phyloP scores from a whole-genome alignment of 768 basidiomycete genomes.

The Lyophyllum shimeji region DNA sequence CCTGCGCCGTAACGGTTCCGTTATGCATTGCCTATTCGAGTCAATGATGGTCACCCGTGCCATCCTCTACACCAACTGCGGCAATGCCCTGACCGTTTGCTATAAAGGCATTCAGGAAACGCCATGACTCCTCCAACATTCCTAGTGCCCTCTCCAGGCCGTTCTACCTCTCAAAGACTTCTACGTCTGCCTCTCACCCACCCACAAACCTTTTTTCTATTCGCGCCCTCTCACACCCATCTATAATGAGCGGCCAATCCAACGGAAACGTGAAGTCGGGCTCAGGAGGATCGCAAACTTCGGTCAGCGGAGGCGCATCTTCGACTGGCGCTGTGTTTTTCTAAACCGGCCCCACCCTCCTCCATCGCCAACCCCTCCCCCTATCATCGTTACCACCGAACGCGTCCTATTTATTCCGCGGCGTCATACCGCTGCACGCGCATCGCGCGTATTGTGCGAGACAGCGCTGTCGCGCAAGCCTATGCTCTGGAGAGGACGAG shows the following conservation, averaged over 20 bases:
- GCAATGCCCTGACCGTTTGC: slow-evolving; percentile 20
- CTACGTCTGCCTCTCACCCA: slow-evolving; percentile 5
- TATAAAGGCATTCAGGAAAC: slow-evolving; percentile 26
- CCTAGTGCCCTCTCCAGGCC: slow-evolving; percentile 14
- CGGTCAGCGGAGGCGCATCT: slow-evolving; percentile 50
- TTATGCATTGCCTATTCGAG: slow-evolving; percentile 35
- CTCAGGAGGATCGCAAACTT: slow-evolving; percentile 35
- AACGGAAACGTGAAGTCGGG: slow-evolving; percentile 35
- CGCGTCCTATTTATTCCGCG: background rate
- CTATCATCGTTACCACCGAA: background rate
- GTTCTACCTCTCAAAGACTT: slow-evolving; percentile 9
- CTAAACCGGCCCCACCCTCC: slow-evolving; percentile 32
- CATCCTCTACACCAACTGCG: slow-evolving; percentile 31
- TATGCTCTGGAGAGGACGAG: background rate
- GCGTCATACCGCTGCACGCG: slow-evolving; percentile 5
- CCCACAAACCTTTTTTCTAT: background rate
- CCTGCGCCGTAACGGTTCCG: slow-evolving; percentile 23
- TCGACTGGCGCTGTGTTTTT: slow-evolving; percentile 60
- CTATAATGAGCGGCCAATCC: slow-evolving; percentile 39
- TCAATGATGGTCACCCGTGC: slow-evolving; percentile 37
- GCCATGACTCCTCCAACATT: slow-evolving; percentile 34
- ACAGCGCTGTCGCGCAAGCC: background rate
- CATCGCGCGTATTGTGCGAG: background rate
- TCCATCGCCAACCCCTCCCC: slow-evolving; percentile 10
- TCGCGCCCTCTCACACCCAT: slow-evolving; percentile 12